phyloP scores from a whole-genome alignment of 1,284 basidiomycete species.

The Singerocomus inundabilis region DNA sequence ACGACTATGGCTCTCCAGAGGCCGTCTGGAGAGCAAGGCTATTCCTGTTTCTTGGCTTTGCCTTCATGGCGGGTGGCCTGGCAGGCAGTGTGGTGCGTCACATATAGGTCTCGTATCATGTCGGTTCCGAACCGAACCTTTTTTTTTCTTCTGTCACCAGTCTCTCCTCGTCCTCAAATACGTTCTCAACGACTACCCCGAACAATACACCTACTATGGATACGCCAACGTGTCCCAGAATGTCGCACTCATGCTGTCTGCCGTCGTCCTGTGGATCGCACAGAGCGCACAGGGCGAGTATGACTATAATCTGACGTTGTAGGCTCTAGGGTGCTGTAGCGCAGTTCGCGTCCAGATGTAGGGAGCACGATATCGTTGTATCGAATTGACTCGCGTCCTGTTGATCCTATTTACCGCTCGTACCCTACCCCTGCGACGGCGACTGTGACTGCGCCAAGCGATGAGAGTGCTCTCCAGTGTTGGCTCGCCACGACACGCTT shows the following conservation, averaged over 20 bases:
- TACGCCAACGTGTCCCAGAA: slow-evolving; percentile 95
- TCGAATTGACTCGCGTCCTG: background rate
- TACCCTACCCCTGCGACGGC: slow-evolving; percentile 5
- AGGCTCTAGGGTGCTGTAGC: background rate
- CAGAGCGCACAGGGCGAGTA: slow-evolving; percentile 81
- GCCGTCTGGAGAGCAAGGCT: slow-evolving; percentile 90
- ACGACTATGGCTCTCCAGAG: slow-evolving; percentile 80
- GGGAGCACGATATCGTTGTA: slow-evolving; percentile 2
- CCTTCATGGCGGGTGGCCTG: slow-evolving; percentile 93
- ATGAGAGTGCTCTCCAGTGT: no score
- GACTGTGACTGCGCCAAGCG: background rate
- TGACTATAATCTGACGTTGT: slow-evolving; percentile 85
- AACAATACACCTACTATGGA: slow-evolving; percentile 88
- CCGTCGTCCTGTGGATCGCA: slow-evolving; percentile 83
- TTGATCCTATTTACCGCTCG: slow-evolving; percentile 9
- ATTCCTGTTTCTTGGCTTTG: slow-evolving; percentile 93
- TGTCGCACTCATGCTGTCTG: slow-evolving; percentile 87
- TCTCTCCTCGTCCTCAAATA: slow-evolving; percentile 93
- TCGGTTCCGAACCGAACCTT: background rate
- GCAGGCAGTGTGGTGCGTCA: slow-evolving; percentile 86
- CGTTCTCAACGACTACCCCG: slow-evolving; percentile 68
- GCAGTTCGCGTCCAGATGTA: background rate
- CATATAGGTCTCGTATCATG: background rate
- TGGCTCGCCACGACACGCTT: no score
- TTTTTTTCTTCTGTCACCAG: slow-evolving; percentile 40